These are phyloP conservation scores for Populus ilicifolia DNA, from an alignment of 345 rosid genomes.

Conservation along the genomic window DNA sequence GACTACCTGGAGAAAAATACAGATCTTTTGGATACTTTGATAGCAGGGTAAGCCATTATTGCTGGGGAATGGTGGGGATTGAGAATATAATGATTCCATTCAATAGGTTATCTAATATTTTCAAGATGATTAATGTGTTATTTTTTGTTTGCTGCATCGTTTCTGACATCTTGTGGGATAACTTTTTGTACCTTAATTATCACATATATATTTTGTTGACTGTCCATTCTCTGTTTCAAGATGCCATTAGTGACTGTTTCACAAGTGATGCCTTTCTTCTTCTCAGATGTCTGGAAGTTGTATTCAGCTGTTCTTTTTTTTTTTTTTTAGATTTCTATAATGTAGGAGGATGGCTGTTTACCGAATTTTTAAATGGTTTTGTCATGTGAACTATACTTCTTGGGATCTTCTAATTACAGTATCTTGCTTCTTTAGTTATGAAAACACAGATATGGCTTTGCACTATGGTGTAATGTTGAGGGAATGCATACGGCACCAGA, in stretches of 20 bases:
- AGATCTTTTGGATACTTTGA: slow-evolving; percentile 76
- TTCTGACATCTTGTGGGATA: background rate
- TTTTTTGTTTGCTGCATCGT: background rate
- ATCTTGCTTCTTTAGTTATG: slow-evolving; percentile 51
- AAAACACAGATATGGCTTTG: slow-evolving; percentile 80
- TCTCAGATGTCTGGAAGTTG: background rate
- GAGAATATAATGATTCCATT: background rate
- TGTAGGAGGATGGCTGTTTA: background rate
- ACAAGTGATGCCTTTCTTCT: background rate
- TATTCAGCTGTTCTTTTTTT: background rate
- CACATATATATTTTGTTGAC: background rate
- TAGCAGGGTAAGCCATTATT: slow-evolving; percentile 56
- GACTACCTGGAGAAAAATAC: slow-evolving; percentile 80
- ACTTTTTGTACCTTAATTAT: background rate
- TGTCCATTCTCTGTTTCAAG: background rate
- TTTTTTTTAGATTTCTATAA: background rate
- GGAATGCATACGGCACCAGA: slow-evolving; percentile 98
- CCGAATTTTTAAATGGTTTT: background rate
- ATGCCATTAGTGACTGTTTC: background rate
- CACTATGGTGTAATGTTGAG: slow-evolving; percentile 97
- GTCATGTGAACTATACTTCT: background rate
- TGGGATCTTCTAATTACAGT: slow-evolving; percentile 13
- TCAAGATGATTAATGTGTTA: background rate
- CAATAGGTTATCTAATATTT: background rate
- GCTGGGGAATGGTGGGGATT: background rate